phyloP scores from a whole-genome alignment of 1,284 basidiomycete species.

The Trichosporon coremiiforme region DNA sequence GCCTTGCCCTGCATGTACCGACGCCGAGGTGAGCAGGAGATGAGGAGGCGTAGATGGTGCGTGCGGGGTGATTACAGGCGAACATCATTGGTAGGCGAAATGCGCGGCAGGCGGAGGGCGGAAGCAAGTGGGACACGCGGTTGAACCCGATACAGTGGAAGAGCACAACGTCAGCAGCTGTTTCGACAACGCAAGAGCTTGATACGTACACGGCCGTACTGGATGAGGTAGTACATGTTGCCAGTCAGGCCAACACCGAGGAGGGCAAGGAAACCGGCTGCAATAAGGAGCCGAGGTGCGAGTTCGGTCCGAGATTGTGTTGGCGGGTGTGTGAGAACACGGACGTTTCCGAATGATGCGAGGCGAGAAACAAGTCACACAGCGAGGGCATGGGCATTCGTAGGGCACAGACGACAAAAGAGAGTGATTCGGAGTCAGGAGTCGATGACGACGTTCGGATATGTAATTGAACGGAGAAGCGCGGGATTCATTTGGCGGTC shows the following conservation, averaged over 20 bases:
- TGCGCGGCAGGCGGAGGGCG: background rate
- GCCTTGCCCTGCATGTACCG: constrained; percentile 31
- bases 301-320: background rate
- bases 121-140: constrained; percentile 15
- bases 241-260: constrained; percentile 47
- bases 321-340: constrained; percentile 15
- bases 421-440: constrained; percentile 9
- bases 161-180: constrained; percentile 23
- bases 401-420: background rate
- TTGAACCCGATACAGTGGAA: background rate
- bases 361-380: constrained; percentile 6
- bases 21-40: constrained; percentile 8
- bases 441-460: background rate
- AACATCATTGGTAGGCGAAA: constrained; percentile 18
- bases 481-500: background rate
- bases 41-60: background rate
- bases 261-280: constrained; percentile 53
- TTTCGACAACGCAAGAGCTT: background rate
- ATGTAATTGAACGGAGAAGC: constrained; percentile 11
- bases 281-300: constrained; percentile 5
- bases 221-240: constrained; percentile 47
- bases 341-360: background rate
- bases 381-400: constrained; percentile 3
- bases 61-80: constrained; percentile 11
- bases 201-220: constrained; percentile 50